phyloP scores from a whole-genome alignment of 2,329 filamentous ascomycete species.

The Colletotrichum sp. region DNA sequence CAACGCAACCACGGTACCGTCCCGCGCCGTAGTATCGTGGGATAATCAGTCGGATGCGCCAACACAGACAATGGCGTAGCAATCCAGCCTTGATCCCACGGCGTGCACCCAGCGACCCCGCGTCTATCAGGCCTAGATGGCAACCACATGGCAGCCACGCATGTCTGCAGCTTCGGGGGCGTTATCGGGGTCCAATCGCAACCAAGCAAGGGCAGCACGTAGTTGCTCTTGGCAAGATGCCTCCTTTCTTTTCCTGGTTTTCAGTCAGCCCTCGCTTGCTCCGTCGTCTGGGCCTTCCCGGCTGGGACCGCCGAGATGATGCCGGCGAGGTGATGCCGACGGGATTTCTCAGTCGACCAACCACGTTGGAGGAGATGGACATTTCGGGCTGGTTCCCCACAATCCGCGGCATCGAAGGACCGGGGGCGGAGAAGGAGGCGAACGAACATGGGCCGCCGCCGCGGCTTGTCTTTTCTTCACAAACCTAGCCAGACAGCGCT shows the following conservation, averaged over 20 bases:
- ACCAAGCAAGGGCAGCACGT: background rate
- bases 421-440: background rate
- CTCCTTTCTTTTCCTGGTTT: background rate
- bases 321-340: background rate
- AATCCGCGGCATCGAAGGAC: background rate
- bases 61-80: background rate
- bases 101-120: background rate
- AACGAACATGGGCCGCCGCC: background rate
- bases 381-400: conserved; percentile 4
- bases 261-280: background rate
- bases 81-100: background rate
- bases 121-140: background rate
- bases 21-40: background rate
- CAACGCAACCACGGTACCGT: background rate
- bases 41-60: background rate
- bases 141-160: background rate
- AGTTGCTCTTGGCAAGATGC: background rate
- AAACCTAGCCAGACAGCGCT: background rate
- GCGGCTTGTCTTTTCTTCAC: background rate
- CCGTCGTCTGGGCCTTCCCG: background rate
- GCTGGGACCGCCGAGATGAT: background rate
- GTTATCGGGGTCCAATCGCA: background rate
- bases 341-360: background rate
- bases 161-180: background rate
- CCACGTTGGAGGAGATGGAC: background rate